Conservation (phyloP, 345 rosid genomes). For the Gossypium rotundifolium region DNA sequence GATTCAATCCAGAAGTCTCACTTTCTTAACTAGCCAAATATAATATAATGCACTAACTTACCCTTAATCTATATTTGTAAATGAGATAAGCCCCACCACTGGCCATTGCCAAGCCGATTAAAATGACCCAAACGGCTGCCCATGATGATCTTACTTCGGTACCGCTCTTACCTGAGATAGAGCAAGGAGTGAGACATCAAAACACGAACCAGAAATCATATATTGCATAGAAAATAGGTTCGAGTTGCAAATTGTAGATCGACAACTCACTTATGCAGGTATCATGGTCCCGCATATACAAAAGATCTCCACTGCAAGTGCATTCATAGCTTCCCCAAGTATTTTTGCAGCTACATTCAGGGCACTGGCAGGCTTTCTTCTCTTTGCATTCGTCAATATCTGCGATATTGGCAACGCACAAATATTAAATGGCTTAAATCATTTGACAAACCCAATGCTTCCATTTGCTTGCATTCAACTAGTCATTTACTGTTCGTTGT, state of each 20-base stretch:
- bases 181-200: constrained; percentile 5
- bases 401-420: constrained; percentile 14
- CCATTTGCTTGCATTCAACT: constrained; percentile 1
- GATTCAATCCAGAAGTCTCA: background rate
- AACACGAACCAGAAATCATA: background rate
- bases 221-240: background rate
- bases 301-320: constrained; percentile 73
- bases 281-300: constrained; percentile 86
- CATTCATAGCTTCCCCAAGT: constrained; percentile 94
- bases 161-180: constrained; percentile 57
- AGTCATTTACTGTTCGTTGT: background rate
- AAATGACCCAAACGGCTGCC: constrained; percentile 84
- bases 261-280: constrained; percentile 83
- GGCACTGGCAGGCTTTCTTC: constrained; percentile 89
- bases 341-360: constrained; percentile 86
- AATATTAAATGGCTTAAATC: background rate
- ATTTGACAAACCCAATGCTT: background rate
- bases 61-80: constrained; percentile 86
- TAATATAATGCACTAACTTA: constrained; percentile 26
- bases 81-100: constrained; percentile 80
- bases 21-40: background rate
- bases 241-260: background rate
- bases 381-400: constrained; percentile 93
- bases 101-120: constrained; percentile 73
- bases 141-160: constrained; percentile 73